These are phyloP conservation scores for Knoxia roxburghii DNA, from an alignment of 257 asterid genomes.

Conservation along the genomic window DNA sequence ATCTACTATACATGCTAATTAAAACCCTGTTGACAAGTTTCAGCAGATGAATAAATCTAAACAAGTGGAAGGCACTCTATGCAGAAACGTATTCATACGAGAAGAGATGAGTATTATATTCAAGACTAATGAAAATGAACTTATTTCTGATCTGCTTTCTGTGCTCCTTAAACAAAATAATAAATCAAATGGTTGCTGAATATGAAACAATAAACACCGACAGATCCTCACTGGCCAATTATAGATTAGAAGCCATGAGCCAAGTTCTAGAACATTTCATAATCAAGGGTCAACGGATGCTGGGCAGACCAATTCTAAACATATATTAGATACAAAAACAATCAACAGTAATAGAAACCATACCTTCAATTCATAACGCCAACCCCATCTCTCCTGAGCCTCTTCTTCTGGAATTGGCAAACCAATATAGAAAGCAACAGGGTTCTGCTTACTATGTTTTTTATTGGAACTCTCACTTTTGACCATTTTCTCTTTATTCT, in stretches of 20 bases:
- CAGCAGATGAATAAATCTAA: background rate
- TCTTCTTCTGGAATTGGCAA: slow-evolving; percentile 66
- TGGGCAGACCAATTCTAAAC: background rate
- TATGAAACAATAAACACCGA: background rate
- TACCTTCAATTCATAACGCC: slow-evolving; percentile 96
- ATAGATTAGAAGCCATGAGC: background rate
- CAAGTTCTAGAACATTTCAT: background rate
- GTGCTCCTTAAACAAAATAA: background rate
- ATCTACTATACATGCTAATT: background rate
- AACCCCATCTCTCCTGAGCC: slow-evolving; percentile 64
- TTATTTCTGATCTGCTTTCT: background rate
- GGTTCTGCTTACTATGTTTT: slow-evolving; percentile 18
- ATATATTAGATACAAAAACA: background rate
- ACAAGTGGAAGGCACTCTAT: background rate
- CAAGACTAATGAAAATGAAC: background rate
- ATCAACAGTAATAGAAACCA: background rate
- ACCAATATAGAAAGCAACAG: slow-evolving; percentile 43
- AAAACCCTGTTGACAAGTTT: background rate
- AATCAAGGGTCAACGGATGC: background rate
- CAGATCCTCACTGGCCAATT: background rate
- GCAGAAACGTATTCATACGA: background rate
- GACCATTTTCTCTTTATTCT: slow-evolving; percentile 3
- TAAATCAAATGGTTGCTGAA: background rate
- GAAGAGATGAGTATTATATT: background rate
- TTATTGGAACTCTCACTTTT: slow-evolving; percentile 11